Percentiles rank a stretch among this genome's conserved stretches.
These are phyloP conservation scores for Spatholobus suberectus DNA, from an alignment of 306 rosid genomes.

Conservation along the genomic window DNA sequence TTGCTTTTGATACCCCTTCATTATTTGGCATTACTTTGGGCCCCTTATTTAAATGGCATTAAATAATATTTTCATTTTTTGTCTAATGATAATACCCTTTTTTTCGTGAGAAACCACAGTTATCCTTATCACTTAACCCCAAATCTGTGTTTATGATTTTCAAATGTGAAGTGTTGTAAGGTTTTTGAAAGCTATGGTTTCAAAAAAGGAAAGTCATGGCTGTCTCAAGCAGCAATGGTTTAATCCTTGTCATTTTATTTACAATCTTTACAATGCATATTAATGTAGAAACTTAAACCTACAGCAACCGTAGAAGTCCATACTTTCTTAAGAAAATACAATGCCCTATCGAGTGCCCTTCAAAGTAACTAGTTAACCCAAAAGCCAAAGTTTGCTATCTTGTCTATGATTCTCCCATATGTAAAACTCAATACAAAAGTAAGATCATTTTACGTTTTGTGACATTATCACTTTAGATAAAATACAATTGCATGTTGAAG, in stretches of 20 bases:
- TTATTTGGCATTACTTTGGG: too few relatives aligned
- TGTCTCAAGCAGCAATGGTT: conserved; percentile 26
- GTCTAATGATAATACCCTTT: too few relatives aligned
- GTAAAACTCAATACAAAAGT: conserved; percentile 80
- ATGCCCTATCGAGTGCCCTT: conserved; percentile 72
- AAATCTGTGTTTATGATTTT: too few relatives aligned
- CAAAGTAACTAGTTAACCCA: conserved; percentile 47
- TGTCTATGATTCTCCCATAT: conserved; percentile 69
- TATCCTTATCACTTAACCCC: too few relatives aligned
- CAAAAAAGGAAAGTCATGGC: too few relatives aligned
- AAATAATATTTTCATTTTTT: too few relatives aligned
- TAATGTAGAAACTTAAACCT: conserved; percentile 43
- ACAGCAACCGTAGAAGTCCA: conserved; percentile 45
- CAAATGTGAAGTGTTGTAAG: too few relatives aligned
- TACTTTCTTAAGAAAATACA: conserved; percentile 54
- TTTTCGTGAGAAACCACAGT: too few relatives aligned
- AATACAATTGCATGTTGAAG: conserved; percentile 49
- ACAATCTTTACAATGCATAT: conserved; percentile 44
- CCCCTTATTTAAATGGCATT: too few relatives aligned
- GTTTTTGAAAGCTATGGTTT: too few relatives aligned
- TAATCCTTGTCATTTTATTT: conserved; percentile 40
- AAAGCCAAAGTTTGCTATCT: conserved; percentile 68
- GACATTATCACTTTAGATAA: not conserved
- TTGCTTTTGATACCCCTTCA: too few relatives aligned
- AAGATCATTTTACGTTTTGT: conserved; percentile 28